Evolutionary conservation across 2,329 filamentous ascomycete genomes (phyloP).

Genomic region (Fusarium vanettenii): DNA sequence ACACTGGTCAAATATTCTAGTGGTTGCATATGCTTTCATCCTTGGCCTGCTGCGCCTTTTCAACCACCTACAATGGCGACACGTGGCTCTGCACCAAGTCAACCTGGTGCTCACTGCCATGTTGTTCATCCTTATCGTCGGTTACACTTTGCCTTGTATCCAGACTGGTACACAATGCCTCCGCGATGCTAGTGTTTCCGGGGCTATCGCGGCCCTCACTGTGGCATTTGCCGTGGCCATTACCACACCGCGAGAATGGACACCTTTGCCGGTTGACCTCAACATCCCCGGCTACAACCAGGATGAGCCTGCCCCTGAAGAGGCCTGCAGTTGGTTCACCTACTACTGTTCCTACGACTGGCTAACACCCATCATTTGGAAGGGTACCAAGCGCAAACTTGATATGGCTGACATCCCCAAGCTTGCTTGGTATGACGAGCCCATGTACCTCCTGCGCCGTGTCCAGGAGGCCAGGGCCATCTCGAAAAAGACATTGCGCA

Average conservation of each 20-base stretch:
- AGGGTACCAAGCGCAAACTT: slow-evolving; percentile 57
- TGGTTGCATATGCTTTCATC: slow-evolving; percentile 55
- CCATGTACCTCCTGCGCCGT: slow-evolving; percentile 57
- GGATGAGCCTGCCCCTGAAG: slow-evolving; percentile 61
- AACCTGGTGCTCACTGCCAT: slow-evolving; percentile 57
- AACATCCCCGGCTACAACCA: slow-evolving; percentile 52
- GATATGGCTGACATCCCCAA: slow-evolving; percentile 60
- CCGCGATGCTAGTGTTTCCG: slow-evolving; percentile 46
- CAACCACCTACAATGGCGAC: slow-evolving; percentile 57
- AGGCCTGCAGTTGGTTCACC: slow-evolving; percentile 65
- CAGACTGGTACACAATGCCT: slow-evolving; percentile 49
- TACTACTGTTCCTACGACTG: slow-evolving; percentile 64
- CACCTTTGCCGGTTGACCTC: slow-evolving; percentile 55
- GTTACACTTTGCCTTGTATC: slow-evolving; percentile 58
- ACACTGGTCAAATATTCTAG: slow-evolving; percentile 52
- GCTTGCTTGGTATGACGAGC: slow-evolving; percentile 67
- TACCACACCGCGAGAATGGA: slow-evolving; percentile 63
- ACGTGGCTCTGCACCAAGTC: slow-evolving; percentile 59
- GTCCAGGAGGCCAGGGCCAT: slow-evolving; percentile 57
- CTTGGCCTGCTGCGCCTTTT: slow-evolving; percentile 58
- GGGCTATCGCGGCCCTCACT: slow-evolving; percentile 51
- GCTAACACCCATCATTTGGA: slow-evolving; percentile 62
- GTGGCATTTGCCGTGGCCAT: slow-evolving; percentile 55
- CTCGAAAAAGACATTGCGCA: slow-evolving; percentile 58
- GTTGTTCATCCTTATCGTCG: slow-evolving; percentile 51